Evolutionary conservation across 768 basidiomycete genomes (phyloP).

Genomic region (Tulasnella sp.): DNA sequence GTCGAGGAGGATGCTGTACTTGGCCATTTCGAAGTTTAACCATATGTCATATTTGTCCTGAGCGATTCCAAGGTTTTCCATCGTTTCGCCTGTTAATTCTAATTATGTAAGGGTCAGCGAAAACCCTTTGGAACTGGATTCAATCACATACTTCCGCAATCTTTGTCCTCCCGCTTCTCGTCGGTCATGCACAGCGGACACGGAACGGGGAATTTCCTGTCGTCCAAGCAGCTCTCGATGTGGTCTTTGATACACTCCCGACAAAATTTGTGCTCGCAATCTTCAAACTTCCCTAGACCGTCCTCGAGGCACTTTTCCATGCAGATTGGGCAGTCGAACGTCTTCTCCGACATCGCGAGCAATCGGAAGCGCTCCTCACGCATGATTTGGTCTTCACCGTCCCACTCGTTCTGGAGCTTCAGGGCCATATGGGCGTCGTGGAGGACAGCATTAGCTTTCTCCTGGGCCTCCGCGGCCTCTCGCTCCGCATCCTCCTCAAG

Average conservation of each 20-base stretch:
- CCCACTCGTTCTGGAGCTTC: not conserved
- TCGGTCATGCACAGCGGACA: conserved; percentile 44
- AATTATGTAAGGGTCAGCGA: not conserved
- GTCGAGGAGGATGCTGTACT: conserved; percentile 33
- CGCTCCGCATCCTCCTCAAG: not conserved
- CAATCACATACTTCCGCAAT: conserved; percentile 26
- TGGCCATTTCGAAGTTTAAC: conserved; percentile 37
- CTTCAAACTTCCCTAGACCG: conserved; percentile 30
- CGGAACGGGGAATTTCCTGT: conserved; percentile 45
- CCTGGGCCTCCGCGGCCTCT: not conserved
- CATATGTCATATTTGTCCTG: conserved; percentile 32
- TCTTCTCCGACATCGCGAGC: not conserved
- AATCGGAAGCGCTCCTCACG: not conserved
- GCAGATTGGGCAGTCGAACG: conserved; percentile 47
- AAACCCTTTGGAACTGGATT: not conserved
- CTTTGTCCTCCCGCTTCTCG: conserved; percentile 2
- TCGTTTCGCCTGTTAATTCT: conserved; percentile 33
- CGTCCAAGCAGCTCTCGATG: conserved; percentile 35
- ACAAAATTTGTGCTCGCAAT: conserved; percentile 45
- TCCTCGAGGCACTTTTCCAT: conserved; percentile 38
- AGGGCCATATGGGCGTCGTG: not conserved
- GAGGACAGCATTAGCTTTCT: not conserved
- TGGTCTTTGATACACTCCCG: conserved; percentile 38
- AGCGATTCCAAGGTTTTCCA: conserved; percentile 36
- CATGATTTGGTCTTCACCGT: not conserved